Conservation (phyloP, 495 filamentous ascomycete species). For the Xylaria castorea region DNA sequence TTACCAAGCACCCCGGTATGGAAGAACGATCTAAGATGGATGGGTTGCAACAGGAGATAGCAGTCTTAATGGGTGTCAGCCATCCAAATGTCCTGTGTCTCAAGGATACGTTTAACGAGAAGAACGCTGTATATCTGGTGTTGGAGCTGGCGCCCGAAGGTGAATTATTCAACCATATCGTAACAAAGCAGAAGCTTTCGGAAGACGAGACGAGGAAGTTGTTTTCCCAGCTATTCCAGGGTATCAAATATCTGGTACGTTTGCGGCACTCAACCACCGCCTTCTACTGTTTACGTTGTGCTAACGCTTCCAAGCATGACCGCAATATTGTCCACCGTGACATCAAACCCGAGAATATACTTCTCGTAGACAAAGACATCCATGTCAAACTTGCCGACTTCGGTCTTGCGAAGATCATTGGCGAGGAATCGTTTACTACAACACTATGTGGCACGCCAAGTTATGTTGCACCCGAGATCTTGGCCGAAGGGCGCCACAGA, state of each 20-base stretch:
- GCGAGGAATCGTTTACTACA: conserved; percentile 97
- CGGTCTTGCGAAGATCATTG: conserved; percentile 97
- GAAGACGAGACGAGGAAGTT: conserved; percentile 85
- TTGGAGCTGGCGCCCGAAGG: conserved; percentile 91
- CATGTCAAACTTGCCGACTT: conserved; percentile 96
- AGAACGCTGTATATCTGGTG: conserved; percentile 88
- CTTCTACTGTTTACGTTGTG: conserved; percentile 13
- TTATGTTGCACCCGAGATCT: conserved; percentile 95
- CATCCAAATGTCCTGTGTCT: conserved; percentile 95
- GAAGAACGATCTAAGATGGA: conserved; percentile 84
- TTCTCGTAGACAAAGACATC: conserved; percentile 81
- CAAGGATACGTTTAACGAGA: conserved; percentile 94
- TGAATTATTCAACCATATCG: conserved; percentile 94
- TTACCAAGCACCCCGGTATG: conserved; percentile 78
- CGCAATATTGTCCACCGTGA: conserved; percentile 97
- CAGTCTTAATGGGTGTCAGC: conserved; percentile 92
- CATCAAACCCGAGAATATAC: conserved; percentile 98
- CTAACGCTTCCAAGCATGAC: conserved; percentile 78
- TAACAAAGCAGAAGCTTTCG: conserved; percentile 83
- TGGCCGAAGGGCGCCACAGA: conserved; percentile 76
- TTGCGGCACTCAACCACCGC: background rate
- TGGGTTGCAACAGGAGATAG: conserved; percentile 92
- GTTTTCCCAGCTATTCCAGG: conserved; percentile 91
- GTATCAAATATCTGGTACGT: conserved; percentile 89
- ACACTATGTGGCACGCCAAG: conserved; percentile 96